Conservation (phyloP, 2,329 filamentous ascomycete genomes). For the Sporothrix inflata region DNA sequence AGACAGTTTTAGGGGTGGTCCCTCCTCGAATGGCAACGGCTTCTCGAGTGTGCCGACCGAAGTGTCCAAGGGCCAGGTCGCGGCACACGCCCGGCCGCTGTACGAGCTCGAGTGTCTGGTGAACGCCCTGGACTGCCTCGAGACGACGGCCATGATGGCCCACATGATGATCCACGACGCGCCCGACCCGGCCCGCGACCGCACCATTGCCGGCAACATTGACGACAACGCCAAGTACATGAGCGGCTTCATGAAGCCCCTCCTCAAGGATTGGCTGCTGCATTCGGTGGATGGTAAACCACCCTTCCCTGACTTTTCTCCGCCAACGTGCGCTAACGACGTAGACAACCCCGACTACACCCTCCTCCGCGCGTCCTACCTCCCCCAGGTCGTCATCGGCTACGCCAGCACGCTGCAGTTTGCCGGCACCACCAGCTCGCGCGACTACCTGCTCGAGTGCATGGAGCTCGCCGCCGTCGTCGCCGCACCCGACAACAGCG, state of each 20-base stretch:
- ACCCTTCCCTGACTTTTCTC: background rate
- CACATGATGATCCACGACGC: slow-evolving; percentile 55
- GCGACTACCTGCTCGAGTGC: slow-evolving; percentile 77
- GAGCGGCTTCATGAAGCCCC: slow-evolving; percentile 60
- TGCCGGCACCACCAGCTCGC: slow-evolving; percentile 72
- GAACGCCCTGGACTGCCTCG: slow-evolving; percentile 66
- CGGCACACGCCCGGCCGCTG: slow-evolving; percentile 62
- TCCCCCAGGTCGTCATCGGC: slow-evolving; percentile 83
- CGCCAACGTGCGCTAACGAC: slow-evolving; percentile 7
- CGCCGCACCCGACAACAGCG: slow-evolving; percentile 69
- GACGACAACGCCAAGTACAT: slow-evolving; percentile 57
- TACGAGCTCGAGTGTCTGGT: slow-evolving; percentile 71
- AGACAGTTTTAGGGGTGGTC: slow-evolving; percentile 37
- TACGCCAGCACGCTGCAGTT: slow-evolving; percentile 82
- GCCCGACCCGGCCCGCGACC: slow-evolving; percentile 46
- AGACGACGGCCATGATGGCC: slow-evolving; percentile 64
- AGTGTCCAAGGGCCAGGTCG: slow-evolving; percentile 48
- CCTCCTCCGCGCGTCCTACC: slow-evolving; percentile 72
- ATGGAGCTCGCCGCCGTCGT: slow-evolving; percentile 83
- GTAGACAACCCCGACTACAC: slow-evolving; percentile 63
- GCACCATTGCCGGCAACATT: slow-evolving; percentile 59
- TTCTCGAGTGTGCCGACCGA: slow-evolving; percentile 35
- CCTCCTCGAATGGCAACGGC: background rate
- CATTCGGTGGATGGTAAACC: slow-evolving; percentile 57
- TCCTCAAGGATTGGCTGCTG: slow-evolving; percentile 69